These are phyloP conservation scores for Plasmodium vinckei DNA, from an alignment of 169 alveolate genomes.

Conservation along the genomic window DNA sequence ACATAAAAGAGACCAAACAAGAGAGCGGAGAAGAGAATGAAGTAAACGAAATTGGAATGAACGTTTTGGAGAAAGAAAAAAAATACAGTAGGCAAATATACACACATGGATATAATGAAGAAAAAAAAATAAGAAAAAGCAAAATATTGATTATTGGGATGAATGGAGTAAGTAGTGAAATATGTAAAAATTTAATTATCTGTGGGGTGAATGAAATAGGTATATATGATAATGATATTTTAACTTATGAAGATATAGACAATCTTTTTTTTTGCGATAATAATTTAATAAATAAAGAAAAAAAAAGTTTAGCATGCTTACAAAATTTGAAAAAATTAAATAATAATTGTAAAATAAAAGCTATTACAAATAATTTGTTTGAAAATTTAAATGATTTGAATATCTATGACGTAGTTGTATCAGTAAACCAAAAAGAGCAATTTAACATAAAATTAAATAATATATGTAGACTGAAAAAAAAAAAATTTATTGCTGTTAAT, in stretches of 20 bases:
- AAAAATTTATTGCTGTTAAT: conserved; percentile 61
- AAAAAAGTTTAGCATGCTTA: conserved; percentile 53
- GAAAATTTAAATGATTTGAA: conserved; percentile 5
- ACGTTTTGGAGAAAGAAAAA: conserved; percentile 51
- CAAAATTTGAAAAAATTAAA: conserved; percentile 31
- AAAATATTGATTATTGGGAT: conserved; percentile 96
- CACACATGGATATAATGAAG: conserved; percentile 97
- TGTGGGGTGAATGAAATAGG: conserved; percentile 70
- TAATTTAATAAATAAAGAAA: conserved; percentile 46
- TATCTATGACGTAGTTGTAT: conserved; percentile 45
- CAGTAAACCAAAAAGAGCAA: conserved; percentile 25
- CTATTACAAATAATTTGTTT: conserved; percentile 19
- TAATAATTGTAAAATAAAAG: conserved; percentile 62
- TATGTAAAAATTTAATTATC: conserved; percentile 67
- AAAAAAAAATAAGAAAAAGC: conserved; percentile 94
- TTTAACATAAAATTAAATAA: conserved; percentile 41
- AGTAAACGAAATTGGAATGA: neutral
- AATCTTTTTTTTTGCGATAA: conserved; percentile 55
- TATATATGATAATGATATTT: conserved; percentile 56
- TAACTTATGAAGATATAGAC: conserved; percentile 43
- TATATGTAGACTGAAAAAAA: conserved; percentile 38
- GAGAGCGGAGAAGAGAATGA: neutral
- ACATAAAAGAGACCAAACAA: neutral
- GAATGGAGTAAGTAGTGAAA: conserved; percentile 93
- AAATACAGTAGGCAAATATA: conserved; percentile 97